These are phyloP conservation scores for Hyaloperonospora brassicae DNA, from an alignment of 352 stramenopile genomes.

Conservation along the genomic window DNA sequence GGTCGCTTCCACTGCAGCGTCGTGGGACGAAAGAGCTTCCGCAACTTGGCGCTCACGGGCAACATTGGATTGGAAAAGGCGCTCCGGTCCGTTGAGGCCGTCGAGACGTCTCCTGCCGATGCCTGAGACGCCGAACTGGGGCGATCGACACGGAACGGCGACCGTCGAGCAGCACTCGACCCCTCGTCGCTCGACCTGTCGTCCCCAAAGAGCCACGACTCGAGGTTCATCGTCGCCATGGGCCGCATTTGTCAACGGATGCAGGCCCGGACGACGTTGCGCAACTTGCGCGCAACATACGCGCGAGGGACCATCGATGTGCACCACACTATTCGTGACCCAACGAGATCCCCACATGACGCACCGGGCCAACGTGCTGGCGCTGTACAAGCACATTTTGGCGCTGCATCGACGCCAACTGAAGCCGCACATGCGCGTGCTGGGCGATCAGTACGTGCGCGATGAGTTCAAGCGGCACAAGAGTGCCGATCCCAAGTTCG, in stretches of 20 bases:
- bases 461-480: conserved; percentile 85
- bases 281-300: conserved; percentile 6
- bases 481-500: conserved; percentile 62
- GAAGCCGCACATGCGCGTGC: conserved; percentile 71
- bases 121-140: background rate
- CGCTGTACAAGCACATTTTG: conserved; percentile 74
- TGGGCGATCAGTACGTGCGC: conserved; percentile 77
- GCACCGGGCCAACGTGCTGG: conserved; percentile 39
- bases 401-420: conserved; percentile 67
- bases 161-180: background rate
- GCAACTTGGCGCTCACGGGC: conserved; percentile 68
- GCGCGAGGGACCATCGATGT: no score
- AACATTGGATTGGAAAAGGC: conserved; percentile 22
- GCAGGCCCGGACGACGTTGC: background rate
- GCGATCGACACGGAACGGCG: background rate
- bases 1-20: conserved; percentile 49
- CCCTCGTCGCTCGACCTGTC: conserved; percentile 28
- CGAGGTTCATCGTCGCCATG: conserved; percentile 58
- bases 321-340: background rate
- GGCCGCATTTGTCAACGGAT: conserved; percentile 26
- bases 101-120: no score
- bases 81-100: background rate
- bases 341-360: conserved; percentile 3
- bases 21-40: conserved; percentile 62
- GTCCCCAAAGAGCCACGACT: conserved; percentile 79